Evolutionary conservation across 2,329 filamentous ascomycete genomes (phyloP), one percentile per base, ranked within the genome.

Genomic region (Parasarocladium wereldwijsianum): DNA sequence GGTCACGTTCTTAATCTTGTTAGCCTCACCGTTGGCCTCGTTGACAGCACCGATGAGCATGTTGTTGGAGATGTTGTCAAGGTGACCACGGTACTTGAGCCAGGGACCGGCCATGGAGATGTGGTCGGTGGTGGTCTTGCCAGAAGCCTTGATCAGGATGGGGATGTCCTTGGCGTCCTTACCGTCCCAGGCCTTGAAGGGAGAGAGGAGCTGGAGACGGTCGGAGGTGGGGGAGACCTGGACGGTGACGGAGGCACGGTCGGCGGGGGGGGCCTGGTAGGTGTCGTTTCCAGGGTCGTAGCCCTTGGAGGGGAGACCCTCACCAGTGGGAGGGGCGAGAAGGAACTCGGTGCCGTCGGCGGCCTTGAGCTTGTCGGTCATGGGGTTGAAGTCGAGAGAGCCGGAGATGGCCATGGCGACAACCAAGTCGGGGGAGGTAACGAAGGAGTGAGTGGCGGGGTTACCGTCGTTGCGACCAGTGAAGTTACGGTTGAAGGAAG

Each of bases 1-100:
- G 49, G 80, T 76, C 60, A 71, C 62, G 75, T 98, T 94, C 70
- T 83, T 79, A 58, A 98, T 66, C 70, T 92, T 93, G 76, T 98
- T 98, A 48, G 85, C 86, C 68, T 96, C 84, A 36, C 78, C 84
- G 62, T 96, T 98, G 51, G 81, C 86, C 48, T 79, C 76, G 64
- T 94, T 98, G 64, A 85, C 83, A 49, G 90, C 90, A 64, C 87
- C 87, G 46, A 96, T 94, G 57, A 96, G 63, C 84, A 94, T 93
- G 73, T 96, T 96, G 76, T 96, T 94, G 54, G 86, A 94, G 64
- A 96, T 94, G 73, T 96, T 96, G 74, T 94, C 87, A 49, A 96
- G 70, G 56, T 96, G 87, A 39, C 87, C 87, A 71, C 87, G 84
- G 74, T 94, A 96, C 71, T 94, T 94, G 57, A 96, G 68, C 86